Conservation (phyloP, 2,329 filamentous ascomycete species). For the Cladophialophora exuberans region DNA sequence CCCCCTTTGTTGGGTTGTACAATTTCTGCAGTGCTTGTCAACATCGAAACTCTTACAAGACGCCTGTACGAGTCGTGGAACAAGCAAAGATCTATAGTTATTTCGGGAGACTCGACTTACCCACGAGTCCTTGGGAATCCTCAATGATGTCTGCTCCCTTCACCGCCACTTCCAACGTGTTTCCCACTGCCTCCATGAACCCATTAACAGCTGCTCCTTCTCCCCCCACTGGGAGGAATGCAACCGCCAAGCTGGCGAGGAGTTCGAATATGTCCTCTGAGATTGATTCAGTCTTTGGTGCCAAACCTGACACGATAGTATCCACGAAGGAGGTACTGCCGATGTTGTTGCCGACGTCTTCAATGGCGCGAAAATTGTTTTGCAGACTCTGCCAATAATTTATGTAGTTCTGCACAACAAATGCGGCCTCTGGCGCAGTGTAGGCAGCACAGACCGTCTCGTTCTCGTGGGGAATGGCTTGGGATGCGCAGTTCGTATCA, state of each 20-base stretch:
- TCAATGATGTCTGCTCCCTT: too few relatives aligned
- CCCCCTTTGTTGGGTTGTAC: background rate
- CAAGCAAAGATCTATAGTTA: too few relatives aligned
- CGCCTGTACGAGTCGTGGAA: background rate
- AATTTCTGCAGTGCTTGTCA: background rate
- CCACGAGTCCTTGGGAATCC: too few relatives aligned
- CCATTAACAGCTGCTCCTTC: too few relatives aligned
- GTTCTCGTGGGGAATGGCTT: background rate
- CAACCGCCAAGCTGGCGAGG: background rate
- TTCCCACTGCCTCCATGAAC: too few relatives aligned
- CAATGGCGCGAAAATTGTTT: constrained; percentile 11
- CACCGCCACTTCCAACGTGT: too few relatives aligned
- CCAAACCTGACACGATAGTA: constrained; percentile 1
- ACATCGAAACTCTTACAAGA: background rate
- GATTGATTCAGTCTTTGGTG: background rate
- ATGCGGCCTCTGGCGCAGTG: constrained; percentile 5
- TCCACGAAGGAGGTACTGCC: background rate
- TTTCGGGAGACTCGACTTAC: too few relatives aligned
- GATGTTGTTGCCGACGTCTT: constrained; percentile 6
- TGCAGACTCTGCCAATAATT: background rate
- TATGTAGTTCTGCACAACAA: constrained; percentile 17
- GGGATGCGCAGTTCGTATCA: constrained; percentile 6
- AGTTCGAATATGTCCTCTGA: background rate
- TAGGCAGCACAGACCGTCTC: background rate
- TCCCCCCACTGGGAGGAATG: too few relatives aligned